Base-by-base conservation (phyloP, 1,284 basidiomycete species). In the Ceratobasidium sp. region DNA sequence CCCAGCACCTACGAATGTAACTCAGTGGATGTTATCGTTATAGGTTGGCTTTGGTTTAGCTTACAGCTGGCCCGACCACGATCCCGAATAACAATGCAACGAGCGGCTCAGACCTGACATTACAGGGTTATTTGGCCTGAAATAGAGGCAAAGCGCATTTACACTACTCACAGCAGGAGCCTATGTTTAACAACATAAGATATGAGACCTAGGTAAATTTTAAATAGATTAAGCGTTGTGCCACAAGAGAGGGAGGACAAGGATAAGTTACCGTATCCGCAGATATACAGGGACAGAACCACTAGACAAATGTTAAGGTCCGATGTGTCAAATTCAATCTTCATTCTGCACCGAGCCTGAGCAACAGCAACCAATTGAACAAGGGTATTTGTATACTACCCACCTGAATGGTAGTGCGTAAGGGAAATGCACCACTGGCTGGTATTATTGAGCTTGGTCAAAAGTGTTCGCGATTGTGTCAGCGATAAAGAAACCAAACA, bases 91-190 rank as follows among this genome's bases (percentile, higher is more conserved):
- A 26, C 49, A 55, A 18, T 26, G 64, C 64, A 38, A 67, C 44
- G 7, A 67, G 50, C 38, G 64, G 64, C 38, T 67, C 64, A 14
- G 64, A 67, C n/a, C 64, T 67, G n/a, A n/a, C n/a, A n/a, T n/a
- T 28, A 35, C n/a, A 58, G 9, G 41, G n/a, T 47, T 32, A 16
- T 23, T 54, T 21, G 32, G 23, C 26, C 32, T 13, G 6, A 35
- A 58, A 21, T n/a, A n/a, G n/a, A 11, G 9, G 32, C n/a, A 13
- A 6, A 1, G 1, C 23, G n/a, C n/a, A 2, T 23, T 41, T 18
- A 18, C n/a, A n/a, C n/a, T 8, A 44, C 64, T 55, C 14, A 67
- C 64, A 67, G 35, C n/a, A 54, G 55, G 13, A 67, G 64, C 49
- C 64, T 54, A 52, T 67, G 64, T 44, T 67, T 67, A 21, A 67